Base-by-base conservation (phyloP, 164 flowering plant genomes). In the Buxus sempervirens region DNA sequence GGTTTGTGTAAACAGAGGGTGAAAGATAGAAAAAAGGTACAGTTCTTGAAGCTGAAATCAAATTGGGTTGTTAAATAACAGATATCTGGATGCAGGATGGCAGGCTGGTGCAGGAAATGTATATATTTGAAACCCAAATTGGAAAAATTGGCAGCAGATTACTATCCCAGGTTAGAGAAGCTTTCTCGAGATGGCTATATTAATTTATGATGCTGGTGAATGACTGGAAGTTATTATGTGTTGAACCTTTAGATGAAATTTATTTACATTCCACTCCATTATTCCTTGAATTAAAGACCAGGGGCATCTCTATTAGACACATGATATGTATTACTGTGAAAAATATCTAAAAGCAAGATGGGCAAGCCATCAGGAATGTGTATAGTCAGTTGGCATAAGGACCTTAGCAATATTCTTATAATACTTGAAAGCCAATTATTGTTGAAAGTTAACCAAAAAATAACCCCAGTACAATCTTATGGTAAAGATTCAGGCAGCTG, bases 101-200 rank as follows among this genome's bases (percentile, higher is more conserved):
- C 98, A 67, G 81, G 66, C 76, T 93, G 96, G 96, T 90, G 96
- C 88, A 85, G 95, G 70, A 90, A 93, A 80, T 93, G 95, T 66
- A 84, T 93, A 74, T 88, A 89, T 78, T 77, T 93, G 80, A 93
- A 93, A 76, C 98, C 98, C 22, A 89, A 93, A 71, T 67, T 90
- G 83, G 95, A 90, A 79, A 93, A 83, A 73, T 66, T 90, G 76
- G 98, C 96, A 1, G 86, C 89, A 22, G 90, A 88, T 15, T 86
- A 86, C 76, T 66, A 82, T 72, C 93, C 88, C 42, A 89, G 98
- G 97, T 91, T 64, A 73, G 82, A 36, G 48, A 53, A 7, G 21
- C 48, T 56, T 19, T 51, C 28, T 73, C 26, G 23, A 21, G n/a
- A 63, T 21, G 38, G 7, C 38, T 7, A 32, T 16, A 14, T 27